These are phyloP conservation scores for Aspergillus sp. DNA, from an alignment of 2,329 filamentous ascomycete genomes.

Conservation along the genomic window DNA sequence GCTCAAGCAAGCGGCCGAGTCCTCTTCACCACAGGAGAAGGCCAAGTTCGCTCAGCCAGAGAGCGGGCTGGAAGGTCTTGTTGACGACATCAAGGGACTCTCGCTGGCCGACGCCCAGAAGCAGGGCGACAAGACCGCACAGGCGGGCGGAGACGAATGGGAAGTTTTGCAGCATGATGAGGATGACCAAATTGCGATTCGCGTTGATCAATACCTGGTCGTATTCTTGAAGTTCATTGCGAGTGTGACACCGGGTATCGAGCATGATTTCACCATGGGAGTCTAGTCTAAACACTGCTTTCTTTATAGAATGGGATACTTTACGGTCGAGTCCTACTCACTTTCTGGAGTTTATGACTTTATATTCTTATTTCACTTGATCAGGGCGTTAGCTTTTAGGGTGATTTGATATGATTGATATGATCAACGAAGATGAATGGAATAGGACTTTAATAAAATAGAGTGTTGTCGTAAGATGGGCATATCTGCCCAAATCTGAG, in stretches of 20 bases:
- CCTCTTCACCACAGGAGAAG: conserved; percentile 31
- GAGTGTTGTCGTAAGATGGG: neutral
- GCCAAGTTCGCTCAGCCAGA: conserved; percentile 29
- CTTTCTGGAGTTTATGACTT: neutral
- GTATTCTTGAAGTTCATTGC: conserved; percentile 68
- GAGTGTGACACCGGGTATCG: conserved; percentile 92
- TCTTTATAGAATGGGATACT: neutral
- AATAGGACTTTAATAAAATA: neutral
- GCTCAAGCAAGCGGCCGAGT: conserved; percentile 65
- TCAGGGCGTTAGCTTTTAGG: neutral
- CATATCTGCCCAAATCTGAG: neutral
- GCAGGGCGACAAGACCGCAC: conserved; percentile 14
- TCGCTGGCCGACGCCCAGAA: conserved; percentile 53
- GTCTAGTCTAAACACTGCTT: conserved; percentile 55
- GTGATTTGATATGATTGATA: neutral
- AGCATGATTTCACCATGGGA: conserved; percentile 97
- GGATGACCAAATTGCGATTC: conserved; percentile 49
- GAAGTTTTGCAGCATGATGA: conserved; percentile 58
- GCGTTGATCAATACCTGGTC: conserved; percentile 53
- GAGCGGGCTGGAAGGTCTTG: conserved; percentile 77
- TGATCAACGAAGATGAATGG: neutral
- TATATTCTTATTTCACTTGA: neutral
- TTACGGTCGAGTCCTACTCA: neutral
- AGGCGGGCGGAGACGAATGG: conserved; percentile 60
- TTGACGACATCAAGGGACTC: conserved; percentile 71